phyloP scores from a whole-genome alignment of 805 yeast species.

The Saccharomycopsis selenospora region DNA sequence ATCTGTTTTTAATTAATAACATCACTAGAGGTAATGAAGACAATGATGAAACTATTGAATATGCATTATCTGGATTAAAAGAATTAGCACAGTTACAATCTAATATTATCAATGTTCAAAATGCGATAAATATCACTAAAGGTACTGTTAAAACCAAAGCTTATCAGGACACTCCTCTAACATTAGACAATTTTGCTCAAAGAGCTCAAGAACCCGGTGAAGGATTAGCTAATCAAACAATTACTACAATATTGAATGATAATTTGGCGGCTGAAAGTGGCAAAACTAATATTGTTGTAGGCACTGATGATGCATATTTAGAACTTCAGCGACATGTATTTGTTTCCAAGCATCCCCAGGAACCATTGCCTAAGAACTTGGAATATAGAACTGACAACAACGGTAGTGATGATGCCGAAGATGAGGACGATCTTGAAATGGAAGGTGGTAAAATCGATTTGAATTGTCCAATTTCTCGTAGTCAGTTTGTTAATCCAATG shows the following conservation, averaged over 20 bases:
- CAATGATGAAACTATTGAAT: not conserved
- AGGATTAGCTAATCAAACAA: not conserved
- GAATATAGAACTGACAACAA: conserved; percentile 11
- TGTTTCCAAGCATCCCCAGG: conserved; percentile 51
- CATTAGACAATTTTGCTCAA: not conserved
- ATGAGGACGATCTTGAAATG: conserved; percentile 55
- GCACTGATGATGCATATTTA: not conserved
- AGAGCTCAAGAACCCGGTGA: not conserved
- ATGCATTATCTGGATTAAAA: not conserved
- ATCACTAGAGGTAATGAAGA: not conserved
- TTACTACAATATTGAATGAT: not conserved
- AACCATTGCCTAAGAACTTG: conserved; percentile 45
- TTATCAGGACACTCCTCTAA: not conserved
- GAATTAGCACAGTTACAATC: not conserved
- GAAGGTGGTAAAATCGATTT: conserved; percentile 67
- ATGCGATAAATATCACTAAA: not conserved
- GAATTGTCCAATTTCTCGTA: conserved; percentile 58
- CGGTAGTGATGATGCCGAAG: conserved; percentile 31
- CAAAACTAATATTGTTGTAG: not conserved
- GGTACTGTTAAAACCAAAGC: not conserved
- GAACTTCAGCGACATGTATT: conserved; percentile 26
- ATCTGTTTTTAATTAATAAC: conserved; percentile 6
- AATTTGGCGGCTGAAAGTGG: not conserved
- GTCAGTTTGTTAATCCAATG: conserved; percentile 46
- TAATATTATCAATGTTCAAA: not conserved